Evolutionary conservation across 106 monocot species (phyloP).

Genomic region (Allium cepa): DNA sequence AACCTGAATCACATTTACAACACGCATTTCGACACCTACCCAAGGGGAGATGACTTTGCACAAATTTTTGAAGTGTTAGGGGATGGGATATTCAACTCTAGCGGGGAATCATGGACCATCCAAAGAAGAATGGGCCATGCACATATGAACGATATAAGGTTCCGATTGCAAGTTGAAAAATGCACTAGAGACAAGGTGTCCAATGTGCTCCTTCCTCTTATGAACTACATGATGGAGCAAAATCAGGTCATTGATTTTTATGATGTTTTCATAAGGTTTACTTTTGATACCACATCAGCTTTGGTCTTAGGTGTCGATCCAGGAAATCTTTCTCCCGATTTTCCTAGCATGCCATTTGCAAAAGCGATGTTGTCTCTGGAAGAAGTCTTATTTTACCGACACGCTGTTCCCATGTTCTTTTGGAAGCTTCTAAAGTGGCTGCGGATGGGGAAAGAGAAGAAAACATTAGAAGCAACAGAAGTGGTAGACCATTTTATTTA

Average conservation of each 20-base stretch:
- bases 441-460: constrained; percentile 21
- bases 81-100: neutral
- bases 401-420: constrained; percentile 20
- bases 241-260: constrained; percentile 18
- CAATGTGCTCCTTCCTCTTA: constrained; percentile 2
- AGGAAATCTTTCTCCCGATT: constrained; percentile 15
- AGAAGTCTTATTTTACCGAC: constrained; percentile 17
- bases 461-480: constrained; percentile 4
- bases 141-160: neutral
- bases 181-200: neutral
- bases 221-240: neutral
- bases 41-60: neutral
- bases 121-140: constrained; percentile 5
- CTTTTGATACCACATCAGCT: constrained; percentile 21
- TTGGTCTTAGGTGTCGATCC: constrained; percentile 39
- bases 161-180: neutral
- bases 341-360: constrained; percentile 26
- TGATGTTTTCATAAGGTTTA: constrained; percentile 38
- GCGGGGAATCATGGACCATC: neutral
- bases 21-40: neutral
- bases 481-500: constrained; percentile 31
- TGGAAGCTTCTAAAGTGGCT: constrained; percentile 41
- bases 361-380: constrained; percentile 6
- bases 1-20: constrained; percentile 6
- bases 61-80: neutral